Base-by-base conservation (phyloP, 257 asterid genomes). In the Pogostemon cablin region DNA sequence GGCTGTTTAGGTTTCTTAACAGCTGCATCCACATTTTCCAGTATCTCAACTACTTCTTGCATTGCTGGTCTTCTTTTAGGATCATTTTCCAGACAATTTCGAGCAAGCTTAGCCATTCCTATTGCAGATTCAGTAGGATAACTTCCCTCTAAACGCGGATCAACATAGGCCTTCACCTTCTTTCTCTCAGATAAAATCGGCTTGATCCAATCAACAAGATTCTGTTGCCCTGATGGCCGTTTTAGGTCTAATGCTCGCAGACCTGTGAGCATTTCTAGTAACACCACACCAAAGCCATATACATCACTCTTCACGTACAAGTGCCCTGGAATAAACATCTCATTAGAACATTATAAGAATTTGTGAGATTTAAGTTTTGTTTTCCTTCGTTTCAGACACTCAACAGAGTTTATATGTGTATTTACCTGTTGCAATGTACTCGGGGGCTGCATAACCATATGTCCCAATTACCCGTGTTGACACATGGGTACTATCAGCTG, bases 211-310 rank as follows among this genome's bases (percentile, higher is more conserved):
- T 15, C 55, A 52, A 75, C 57, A 60, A 78, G 73, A 71, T 15
- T 42, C 0, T 58, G 60, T 52, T 78, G 58, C 7, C 54, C 76
- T 3, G 9, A 0, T 17, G 79, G 77, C 44, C 82, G 85, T 2
- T 1, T 58, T 5, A 0, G 0, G 52, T 81, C 85, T 0, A 71
- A 0, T 50, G 20, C 80, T 59, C 75, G 78, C 43, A 48, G 6
- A 52, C 85, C 85, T 43, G 82, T 78, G 39, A 78, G 65, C 79
- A 81, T 73, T 63, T 81, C 85, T 39, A 68, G 38, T 38, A 81
- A 50, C 46, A 81, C 75, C 12, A 81, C 81, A 1, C 85, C 85
- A 62, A 78, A 81, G 47, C 81, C 54, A 25, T 81, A 81, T 4
- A 75, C 80, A 4, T 81, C 82, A 54, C 85, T 81, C 82, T 81